phyloP scores from a whole-genome alignment of 2,329 filamentous ascomycete genomes.

The Camillea tinctor region DNA sequence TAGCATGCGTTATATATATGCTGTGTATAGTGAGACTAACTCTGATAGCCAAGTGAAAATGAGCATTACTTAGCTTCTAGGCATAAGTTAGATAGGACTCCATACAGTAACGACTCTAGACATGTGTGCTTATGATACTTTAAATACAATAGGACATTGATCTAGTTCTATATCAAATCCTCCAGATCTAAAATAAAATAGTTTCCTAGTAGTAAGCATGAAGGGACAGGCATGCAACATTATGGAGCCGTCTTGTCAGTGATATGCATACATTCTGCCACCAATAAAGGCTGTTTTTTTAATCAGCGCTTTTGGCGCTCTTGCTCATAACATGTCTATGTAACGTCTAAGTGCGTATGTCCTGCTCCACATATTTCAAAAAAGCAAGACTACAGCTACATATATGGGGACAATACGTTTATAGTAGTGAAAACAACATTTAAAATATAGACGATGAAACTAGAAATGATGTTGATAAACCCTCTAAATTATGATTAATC shows the following conservation, averaged over 20 bases:
- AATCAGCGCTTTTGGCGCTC: background rate
- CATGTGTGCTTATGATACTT: background rate
- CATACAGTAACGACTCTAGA: background rate
- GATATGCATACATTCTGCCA: background rate
- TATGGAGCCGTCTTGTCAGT: background rate
- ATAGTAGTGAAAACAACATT: too few relatives aligned
- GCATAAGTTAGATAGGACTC: background rate
- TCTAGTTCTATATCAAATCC: background rate
- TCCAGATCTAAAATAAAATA: background rate
- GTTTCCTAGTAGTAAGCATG: background rate
- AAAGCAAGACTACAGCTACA: too few relatives aligned
- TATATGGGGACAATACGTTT: too few relatives aligned
- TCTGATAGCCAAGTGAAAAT: background rate
- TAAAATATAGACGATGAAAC: too few relatives aligned
- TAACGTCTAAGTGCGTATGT: background rate
- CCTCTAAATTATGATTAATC: too few relatives aligned
- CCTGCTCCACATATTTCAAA: too few relatives aligned
- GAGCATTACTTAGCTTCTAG: background rate
- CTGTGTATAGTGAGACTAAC: too few relatives aligned
- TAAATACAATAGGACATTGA: background rate
- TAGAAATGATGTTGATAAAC: too few relatives aligned
- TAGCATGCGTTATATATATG: too few relatives aligned
- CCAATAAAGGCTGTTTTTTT: background rate
- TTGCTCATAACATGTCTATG: background rate
- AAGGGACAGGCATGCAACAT: background rate